A percentile compares a stretch with the other conserved stretches of the same genome.
phyloP scores from a whole-genome alignment of 2,329 filamentous ascomycete genomes.

The Fusarium pseudocircinatum region DNA sequence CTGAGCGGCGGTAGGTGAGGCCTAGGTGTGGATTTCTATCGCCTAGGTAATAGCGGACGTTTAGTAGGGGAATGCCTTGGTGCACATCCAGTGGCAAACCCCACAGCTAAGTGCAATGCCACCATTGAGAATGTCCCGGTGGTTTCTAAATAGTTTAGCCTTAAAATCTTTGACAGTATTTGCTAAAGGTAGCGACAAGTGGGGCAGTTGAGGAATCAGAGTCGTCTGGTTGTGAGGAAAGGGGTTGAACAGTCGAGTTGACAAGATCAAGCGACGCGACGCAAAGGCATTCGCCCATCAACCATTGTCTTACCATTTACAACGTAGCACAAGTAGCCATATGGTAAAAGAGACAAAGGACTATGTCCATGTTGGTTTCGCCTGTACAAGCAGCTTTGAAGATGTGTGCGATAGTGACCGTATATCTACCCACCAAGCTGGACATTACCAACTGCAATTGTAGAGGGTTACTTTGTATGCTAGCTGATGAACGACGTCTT shows the following conservation, averaged over 20 bases:
- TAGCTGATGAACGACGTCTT: neutral
- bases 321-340: neutral
- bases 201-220: neutral
- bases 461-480: neutral
- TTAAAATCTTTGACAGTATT: conserved; percentile 26
- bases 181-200: conserved; percentile 4
- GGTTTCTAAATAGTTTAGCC: neutral
- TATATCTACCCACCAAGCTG: neutral
- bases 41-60: neutral
- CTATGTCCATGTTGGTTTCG: neutral
- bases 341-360: conserved; percentile 15
- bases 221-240: neutral
- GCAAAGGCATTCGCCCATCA: conserved; percentile 18
- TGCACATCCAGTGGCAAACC: neutral
- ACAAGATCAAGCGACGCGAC: conserved; percentile 12
- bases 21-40: neutral
- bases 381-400: neutral
- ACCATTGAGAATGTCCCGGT: neutral
- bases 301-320: conserved; percentile 10
- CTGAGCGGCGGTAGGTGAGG: neutral
- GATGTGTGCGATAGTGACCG: neutral
- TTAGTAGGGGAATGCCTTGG: neutral
- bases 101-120: neutral
- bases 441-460: neutral
- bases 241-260: neutral